Evolutionary conservation across 2,329 filamentous ascomycete species (phyloP).

Genomic region (Ophiostoma novo-ulmi): DNA sequence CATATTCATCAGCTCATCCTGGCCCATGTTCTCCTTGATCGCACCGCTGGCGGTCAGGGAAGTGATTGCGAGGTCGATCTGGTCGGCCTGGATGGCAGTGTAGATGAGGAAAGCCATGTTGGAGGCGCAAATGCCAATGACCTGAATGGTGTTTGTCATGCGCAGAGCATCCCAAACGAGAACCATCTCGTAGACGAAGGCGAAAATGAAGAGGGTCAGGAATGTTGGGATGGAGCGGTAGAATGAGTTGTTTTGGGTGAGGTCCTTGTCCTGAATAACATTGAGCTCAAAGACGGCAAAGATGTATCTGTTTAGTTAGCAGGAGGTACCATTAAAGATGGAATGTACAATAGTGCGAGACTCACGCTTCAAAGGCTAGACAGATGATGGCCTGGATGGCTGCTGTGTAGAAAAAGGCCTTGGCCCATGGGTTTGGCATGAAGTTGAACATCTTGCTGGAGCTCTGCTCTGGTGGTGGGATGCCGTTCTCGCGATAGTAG

Average conservation of each 20-base stretch:
- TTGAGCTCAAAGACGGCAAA: constrained; percentile 78
- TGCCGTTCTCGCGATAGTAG: constrained; percentile 33
- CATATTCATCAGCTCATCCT: constrained; percentile 57
- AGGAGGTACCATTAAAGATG: no score
- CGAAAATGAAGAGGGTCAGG: constrained; percentile 93
- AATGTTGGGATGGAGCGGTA: constrained; percentile 84
- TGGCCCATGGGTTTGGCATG: constrained; percentile 82
- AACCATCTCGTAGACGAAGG: constrained; percentile 85
- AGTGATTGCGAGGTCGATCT: constrained; percentile 70
- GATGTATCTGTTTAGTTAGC: constrained; percentile 60
- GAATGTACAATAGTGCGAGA: not conserved
- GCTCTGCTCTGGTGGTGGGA: constrained; percentile 30
- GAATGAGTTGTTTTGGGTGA: constrained; percentile 48
- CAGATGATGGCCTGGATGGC: constrained; percentile 73
- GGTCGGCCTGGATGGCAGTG: constrained; percentile 85
- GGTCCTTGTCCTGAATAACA: constrained; percentile 42
- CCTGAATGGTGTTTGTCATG: constrained; percentile 95
- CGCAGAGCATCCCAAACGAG: constrained; percentile 90
- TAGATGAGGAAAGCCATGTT: constrained; percentile 91
- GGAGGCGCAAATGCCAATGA: constrained; percentile 90
- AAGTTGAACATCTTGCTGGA: constrained; percentile 59
- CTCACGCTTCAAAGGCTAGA: constrained; percentile 81
- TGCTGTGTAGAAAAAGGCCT: constrained; percentile 71
- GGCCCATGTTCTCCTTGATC: constrained; percentile 26
- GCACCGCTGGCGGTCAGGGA: constrained; percentile 49